Percentiles rank a stretch among this genome's conserved stretches.
phyloP scores from a whole-genome alignment of 305 asterid species.

The Fraxinus baroniana region DNA sequence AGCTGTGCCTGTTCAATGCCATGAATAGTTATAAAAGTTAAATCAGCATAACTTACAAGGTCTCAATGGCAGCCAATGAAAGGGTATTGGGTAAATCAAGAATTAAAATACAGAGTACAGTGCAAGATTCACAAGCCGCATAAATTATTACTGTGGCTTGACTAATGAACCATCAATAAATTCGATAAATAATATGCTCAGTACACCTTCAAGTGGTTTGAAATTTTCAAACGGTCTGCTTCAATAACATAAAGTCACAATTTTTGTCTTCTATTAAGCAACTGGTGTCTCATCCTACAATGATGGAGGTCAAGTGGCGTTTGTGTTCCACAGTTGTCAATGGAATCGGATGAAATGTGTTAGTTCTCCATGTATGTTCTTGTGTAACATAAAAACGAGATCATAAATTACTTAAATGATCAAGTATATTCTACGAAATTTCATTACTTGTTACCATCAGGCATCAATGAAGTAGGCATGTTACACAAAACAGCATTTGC shows the following conservation, averaged over 20 bases:
- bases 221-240: neutral
- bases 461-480: neutral
- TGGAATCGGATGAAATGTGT: neutral
- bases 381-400: neutral
- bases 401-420: neutral
- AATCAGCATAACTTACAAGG: neutral
- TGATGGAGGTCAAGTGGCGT: neutral
- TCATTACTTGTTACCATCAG: neutral
- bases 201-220: neutral
- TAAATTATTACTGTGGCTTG: neutral
- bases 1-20: slow-evolving; percentile 52
- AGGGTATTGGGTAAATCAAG: neutral
- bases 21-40: neutral
- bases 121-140: neutral
- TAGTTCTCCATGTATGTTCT: neutral
- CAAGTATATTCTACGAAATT: neutral
- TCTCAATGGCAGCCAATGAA: neutral
- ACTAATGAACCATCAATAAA: neutral
- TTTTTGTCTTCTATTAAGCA: neutral
- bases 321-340: neutral
- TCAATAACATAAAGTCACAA: neutral
- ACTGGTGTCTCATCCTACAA: neutral
- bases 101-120: neutral
- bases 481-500: neutral
- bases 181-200: neutral